Evolutionary conservation across 1,284 basidiomycete genomes (phyloP), one percentile per base, ranked within the genome.

Genomic region (Cryptococcus sp.): DNA sequence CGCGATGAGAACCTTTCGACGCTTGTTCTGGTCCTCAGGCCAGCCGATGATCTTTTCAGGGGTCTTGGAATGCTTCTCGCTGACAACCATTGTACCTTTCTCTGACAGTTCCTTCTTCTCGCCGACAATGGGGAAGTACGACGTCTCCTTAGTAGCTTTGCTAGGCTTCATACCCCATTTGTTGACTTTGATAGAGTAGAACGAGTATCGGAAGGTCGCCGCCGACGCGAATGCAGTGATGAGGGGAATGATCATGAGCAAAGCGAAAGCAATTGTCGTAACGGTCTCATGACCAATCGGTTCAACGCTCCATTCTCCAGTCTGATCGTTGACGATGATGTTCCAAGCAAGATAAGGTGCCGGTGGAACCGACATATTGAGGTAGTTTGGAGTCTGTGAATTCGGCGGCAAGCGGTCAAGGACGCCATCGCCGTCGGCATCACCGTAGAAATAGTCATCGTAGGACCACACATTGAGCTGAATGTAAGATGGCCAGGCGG

Each of bases 151-250:
- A 47, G 57, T 52, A 4, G 84, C 73, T 66, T 78, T 79, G 55
- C 58, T 55, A 3, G 86, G 83, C 78, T 89, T 86, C 66, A 88
- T 84, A 80, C 91, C 91, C 80, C 87, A 94, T 76, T 87, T 87
- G 80, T 95, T 95, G 81, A 92, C 87, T 76, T 85, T 91, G 81
- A 95, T 94, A 22, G 90, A 89, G 73, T 95, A 95, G 84, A 95
- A 95, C 13, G 89, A 88, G 87, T 89, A 92, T 85, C 92, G 89
- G 84, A 95, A 95, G 78, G 91, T 79, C 54, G 87, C 75, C 38
- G 91, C 90, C 5, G 92, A 90, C 53, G 89, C 81, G 16, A 85
- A 83, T 61, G 86, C 92, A 20, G 92, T 93, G 76, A 93, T 83
- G 63, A 93, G 78, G 7, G 92, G 92, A 61, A 94, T 90, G 40